Evolutionary conservation across 73 alveolate species (phyloP).

Genomic region (Symbiodinium natans): DNA sequence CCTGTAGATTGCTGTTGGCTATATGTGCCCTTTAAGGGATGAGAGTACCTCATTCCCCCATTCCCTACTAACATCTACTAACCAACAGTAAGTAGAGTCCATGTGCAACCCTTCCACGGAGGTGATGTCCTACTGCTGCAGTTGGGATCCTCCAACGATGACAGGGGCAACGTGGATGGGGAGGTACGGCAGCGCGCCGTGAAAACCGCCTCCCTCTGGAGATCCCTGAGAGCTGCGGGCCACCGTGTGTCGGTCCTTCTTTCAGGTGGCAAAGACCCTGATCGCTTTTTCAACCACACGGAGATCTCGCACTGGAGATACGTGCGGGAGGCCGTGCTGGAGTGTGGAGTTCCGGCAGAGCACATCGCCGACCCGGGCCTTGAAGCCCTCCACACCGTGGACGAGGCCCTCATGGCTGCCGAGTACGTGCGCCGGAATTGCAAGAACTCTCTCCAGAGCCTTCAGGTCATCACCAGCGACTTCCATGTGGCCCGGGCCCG

Average conservation of each 20-base stretch:
- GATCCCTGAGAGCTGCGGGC: not conserved
- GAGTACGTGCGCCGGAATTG: not conserved
- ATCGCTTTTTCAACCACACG: conserved; percentile 55
- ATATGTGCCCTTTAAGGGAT: no score
- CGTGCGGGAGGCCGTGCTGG: conserved; percentile 33
- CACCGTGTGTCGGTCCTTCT: conserved; percentile 1
- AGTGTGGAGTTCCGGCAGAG: conserved; percentile 12
- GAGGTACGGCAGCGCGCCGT: conserved; percentile 47
- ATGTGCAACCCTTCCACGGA: not conserved
- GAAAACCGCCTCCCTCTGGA: not conserved
- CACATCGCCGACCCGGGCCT: not conserved
- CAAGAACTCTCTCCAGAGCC: not conserved
- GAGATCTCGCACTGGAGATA: conserved; percentile 39
- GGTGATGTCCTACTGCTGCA: conserved; percentile 6
- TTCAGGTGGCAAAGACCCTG: conserved; percentile 64
- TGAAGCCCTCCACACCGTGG: conserved; percentile 77
- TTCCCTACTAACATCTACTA: no score
- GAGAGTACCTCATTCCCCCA: no score
- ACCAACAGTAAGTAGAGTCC: no score
- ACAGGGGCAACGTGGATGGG: conserved; percentile 46
- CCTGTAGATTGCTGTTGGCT: no score
- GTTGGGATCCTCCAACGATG: conserved; percentile 75
- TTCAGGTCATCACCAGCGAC: conserved; percentile 46
- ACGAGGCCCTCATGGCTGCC: conserved; percentile 47
- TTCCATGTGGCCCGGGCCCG: conserved; percentile 74